Percentiles rank a stretch among this genome's conserved stretches.
These are phyloP conservation scores for Corymbia maculata DNA, from an alignment of 345 rosid species.

Conservation along the genomic window DNA sequence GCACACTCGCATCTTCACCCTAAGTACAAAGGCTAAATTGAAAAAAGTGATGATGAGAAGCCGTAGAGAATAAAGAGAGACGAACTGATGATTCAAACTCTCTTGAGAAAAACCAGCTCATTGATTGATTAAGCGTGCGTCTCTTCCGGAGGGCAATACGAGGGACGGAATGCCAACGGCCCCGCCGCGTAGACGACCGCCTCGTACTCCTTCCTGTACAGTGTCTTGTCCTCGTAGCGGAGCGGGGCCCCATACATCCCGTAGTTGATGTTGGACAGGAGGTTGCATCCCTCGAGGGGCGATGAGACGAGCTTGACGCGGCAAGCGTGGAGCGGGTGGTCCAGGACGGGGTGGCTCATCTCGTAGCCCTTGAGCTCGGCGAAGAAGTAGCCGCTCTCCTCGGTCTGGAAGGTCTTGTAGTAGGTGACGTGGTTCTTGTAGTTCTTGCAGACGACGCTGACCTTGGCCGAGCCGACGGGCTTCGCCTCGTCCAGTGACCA, in stretches of 20 bases:
- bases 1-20: not conserved
- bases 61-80: not conserved
- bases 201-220: conserved; percentile 26
- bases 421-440: conserved; percentile 34
- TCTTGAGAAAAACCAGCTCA: not conserved
- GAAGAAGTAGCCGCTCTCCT: conserved; percentile 56
- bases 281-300: conserved; percentile 49
- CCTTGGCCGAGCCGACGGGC: conserved; percentile 56
- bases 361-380: conserved; percentile 54
- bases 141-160: conserved; percentile 29
- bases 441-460: conserved; percentile 73
- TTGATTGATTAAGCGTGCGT: not conserved
- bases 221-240: conserved; percentile 42
- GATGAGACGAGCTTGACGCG: conserved; percentile 69
- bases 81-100: not conserved
- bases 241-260: conserved; percentile 62
- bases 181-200: conserved; percentile 71
- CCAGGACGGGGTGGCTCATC: conserved; percentile 31
- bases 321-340: conserved; percentile 86
- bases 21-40: not conserved
- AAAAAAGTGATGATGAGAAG: not conserved
- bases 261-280: conserved; percentile 59
- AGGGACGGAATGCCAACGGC: conserved; percentile 82
- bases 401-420: conserved; percentile 56
- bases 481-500: conserved; percentile 68